Conservation (phyloP, 768 basidiomycete species). For the Obba rivulosa region DNA sequence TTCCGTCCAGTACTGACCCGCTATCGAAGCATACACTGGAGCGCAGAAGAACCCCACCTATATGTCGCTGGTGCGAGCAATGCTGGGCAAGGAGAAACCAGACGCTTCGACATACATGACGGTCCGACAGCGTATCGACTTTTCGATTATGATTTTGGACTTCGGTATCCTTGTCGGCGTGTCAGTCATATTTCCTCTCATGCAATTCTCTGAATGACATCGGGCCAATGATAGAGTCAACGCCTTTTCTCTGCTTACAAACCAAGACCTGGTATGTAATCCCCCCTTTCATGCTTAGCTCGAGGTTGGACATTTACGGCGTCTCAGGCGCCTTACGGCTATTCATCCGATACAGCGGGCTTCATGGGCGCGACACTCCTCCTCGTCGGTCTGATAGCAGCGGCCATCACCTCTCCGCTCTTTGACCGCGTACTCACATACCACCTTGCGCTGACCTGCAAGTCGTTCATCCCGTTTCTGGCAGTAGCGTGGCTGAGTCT, state of each 20-base stretch:
- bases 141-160: constrained; percentile 47
- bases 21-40: constrained; percentile 53
- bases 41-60: constrained; percentile 53
- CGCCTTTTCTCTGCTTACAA: constrained; percentile 59
- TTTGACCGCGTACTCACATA: constrained; percentile 82
- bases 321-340: constrained; percentile 66
- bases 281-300: background rate
- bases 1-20: constrained; percentile 3
- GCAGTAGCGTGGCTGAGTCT: constrained; percentile 64
- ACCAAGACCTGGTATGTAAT: constrained; percentile 57
- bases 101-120: constrained; percentile 44
- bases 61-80: constrained; percentile 45
- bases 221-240: constrained; percentile 39
- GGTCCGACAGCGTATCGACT: constrained; percentile 63
- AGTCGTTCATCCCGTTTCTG: constrained; percentile 56
- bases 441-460: constrained; percentile 55
- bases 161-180: constrained; percentile 66
- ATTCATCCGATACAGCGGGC: constrained; percentile 57
- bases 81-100: constrained; percentile 35
- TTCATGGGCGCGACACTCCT: constrained; percentile 64
- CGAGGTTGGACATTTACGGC: background rate
- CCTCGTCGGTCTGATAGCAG: constrained; percentile 64
- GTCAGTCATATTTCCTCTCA: constrained; percentile 32
- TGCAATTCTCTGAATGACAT: background rate
- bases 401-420: constrained; percentile 64